These are phyloP conservation scores for Irpex rosettiformis DNA, from an alignment of 1,284 basidiomycete genomes.

Conservation along the genomic window DNA sequence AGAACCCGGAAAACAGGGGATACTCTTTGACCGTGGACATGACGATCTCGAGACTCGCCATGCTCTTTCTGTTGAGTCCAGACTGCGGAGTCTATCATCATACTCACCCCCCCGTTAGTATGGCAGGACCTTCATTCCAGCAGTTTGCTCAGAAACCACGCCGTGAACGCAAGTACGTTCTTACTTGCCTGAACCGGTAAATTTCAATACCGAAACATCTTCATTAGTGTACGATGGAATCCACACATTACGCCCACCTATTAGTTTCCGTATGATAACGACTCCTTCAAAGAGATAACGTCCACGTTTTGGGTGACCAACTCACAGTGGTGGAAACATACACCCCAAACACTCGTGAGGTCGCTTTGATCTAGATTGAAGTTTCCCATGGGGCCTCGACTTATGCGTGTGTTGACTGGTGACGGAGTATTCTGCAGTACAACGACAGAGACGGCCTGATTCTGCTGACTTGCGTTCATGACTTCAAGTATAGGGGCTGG, in stretches of 20 bases:
- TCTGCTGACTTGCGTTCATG: too few species aligned
- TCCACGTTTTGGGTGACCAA: too few species aligned
- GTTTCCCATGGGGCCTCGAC: too few species aligned
- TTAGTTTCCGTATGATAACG: background rate
- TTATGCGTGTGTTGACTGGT: background rate
- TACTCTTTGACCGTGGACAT: background rate
- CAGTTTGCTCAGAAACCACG: too few species aligned
- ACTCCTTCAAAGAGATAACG: too few species aligned
- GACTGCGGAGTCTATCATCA: background rate
- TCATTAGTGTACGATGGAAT: background rate
- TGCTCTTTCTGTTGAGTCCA: too few species aligned
- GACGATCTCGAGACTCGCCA: too few species aligned
- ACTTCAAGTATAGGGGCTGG: background rate
- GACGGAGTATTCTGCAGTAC: too few species aligned
- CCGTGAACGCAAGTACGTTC: background rate
- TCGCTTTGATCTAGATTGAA: background rate
- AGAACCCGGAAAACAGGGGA: background rate
- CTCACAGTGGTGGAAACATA: background rate
- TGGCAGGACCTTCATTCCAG: background rate
- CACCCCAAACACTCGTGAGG: background rate
- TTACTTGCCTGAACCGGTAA: background rate
- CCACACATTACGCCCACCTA: too few species aligned
- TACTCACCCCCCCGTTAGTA: background rate
- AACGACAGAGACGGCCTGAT: background rate
- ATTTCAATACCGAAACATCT: background rate